These are phyloP conservation scores for Naganishia friedmannii DNA, from an alignment of 768 basidiomycete species.

Conservation along the genomic window DNA sequence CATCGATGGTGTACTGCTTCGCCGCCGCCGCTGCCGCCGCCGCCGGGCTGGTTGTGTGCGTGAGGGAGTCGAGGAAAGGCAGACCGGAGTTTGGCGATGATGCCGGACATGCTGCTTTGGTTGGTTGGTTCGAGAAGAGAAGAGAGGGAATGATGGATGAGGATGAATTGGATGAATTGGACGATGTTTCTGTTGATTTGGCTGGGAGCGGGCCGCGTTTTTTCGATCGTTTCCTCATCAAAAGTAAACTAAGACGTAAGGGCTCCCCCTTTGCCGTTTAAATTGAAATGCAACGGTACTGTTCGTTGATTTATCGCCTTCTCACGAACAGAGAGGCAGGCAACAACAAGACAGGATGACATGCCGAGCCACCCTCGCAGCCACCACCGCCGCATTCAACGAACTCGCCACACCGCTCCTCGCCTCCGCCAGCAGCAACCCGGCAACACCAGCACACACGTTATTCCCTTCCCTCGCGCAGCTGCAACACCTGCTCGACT, in stretches of 20 bases:
- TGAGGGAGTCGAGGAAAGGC: too few relatives aligned
- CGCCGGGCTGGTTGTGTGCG: too few relatives aligned
- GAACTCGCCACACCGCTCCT: neutral
- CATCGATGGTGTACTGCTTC: constrained; percentile 27
- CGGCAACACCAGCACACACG: neutral
- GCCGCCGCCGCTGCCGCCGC: too few relatives aligned
- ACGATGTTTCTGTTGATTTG: neutral
- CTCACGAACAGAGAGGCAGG: neutral
- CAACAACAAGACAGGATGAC: neutral
- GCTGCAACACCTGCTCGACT: neutral
- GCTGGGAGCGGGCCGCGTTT: too few relatives aligned
- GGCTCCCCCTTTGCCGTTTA: neutral
- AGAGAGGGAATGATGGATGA: neutral
- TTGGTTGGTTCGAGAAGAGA: neutral
- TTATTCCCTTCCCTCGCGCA: neutral
- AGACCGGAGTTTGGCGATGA: constrained; percentile 41
- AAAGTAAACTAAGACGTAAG: too few relatives aligned
- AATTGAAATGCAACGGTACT: too few relatives aligned
- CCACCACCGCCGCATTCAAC: neutral
- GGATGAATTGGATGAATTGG: neutral
- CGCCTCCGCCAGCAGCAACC: too few relatives aligned
- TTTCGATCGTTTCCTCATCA: too few relatives aligned
- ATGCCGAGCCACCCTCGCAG: neutral
- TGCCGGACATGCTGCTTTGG: constrained; percentile 33
- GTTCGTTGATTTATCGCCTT: neutral